A percentile compares a stretch with the other conserved stretches of the same genome.
Evolutionary conservation across 805 yeast genomes (phyloP).

Genomic region (Metschnikowia picachoensis): DNA sequence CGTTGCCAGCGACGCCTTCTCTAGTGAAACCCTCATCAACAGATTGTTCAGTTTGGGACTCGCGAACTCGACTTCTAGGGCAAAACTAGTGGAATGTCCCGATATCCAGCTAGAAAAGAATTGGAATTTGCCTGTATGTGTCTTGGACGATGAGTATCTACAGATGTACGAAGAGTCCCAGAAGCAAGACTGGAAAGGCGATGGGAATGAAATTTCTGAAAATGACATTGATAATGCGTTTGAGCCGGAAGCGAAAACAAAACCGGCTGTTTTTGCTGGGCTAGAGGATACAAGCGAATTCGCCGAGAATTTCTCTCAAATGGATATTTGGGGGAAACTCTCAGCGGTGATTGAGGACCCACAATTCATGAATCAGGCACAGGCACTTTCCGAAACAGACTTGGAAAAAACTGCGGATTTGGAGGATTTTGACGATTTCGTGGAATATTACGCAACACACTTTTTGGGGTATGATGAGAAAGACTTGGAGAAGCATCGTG

Average conservation of each 20-base stretch:
- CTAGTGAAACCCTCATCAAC: conserved; percentile 3
- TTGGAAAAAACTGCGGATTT: conserved; percentile 5
- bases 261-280: conserved; percentile 2
- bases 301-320: not conserved
- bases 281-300: conserved; percentile 5
- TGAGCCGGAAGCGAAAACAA: not conserved
- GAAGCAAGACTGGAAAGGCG: not conserved
- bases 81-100: not conserved
- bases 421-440: conserved; percentile 15
- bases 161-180: not conserved
- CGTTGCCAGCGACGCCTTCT: not conserved
- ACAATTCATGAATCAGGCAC: not conserved
- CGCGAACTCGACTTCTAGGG: not conserved
- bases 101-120: not conserved
- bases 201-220: not conserved
- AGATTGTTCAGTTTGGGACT: not conserved
- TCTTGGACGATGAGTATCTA: not conserved
- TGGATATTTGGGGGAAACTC: not conserved
- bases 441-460: conserved; percentile 13
- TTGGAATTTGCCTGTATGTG: not conserved
- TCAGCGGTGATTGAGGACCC: not conserved
- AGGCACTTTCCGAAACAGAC: conserved; percentile 4
- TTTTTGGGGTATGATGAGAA: conserved; percentile 7
- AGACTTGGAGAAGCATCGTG: conserved; percentile 8
- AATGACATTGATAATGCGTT: not conserved